Conservation (phyloP, 2,329 filamentous ascomycete species). For the Trichoderma oligosporum region DNA sequence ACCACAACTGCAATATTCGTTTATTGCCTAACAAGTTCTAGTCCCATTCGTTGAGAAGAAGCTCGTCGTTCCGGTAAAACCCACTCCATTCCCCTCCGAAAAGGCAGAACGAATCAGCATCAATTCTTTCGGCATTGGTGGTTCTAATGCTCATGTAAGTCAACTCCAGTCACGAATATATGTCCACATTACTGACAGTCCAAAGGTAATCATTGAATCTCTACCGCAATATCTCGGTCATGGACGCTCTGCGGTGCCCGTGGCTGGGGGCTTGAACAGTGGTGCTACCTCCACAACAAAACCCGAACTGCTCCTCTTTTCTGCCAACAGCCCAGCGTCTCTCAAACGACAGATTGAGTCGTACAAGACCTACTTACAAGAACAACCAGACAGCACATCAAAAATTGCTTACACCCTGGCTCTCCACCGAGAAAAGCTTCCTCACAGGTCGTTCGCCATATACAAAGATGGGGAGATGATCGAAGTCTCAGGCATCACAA, state of each 20-base stretch:
- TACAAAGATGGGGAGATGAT: not conserved
- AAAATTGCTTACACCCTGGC: slow-evolving; percentile 15
- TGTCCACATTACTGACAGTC: too few species aligned
- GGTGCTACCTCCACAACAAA: not conserved
- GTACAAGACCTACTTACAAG: not conserved
- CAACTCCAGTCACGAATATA: too few species aligned
- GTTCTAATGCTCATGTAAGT: not conserved
- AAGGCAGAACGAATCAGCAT: slow-evolving; percentile 9
- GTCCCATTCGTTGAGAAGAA: not conserved
- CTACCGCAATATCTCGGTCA: not conserved
- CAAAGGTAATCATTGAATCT: slow-evolving; percentile 9
- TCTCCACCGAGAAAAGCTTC: not conserved
- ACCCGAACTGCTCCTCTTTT: slow-evolving; percentile 12
- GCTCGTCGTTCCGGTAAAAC: not conserved
- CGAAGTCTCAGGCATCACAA: not conserved
- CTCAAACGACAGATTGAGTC: slow-evolving; percentile 9
- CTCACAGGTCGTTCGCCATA: not conserved
- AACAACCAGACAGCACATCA: not conserved
- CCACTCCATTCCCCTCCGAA: not conserved
- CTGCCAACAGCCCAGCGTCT: slow-evolving; percentile 8
- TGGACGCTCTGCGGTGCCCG: too few species aligned
- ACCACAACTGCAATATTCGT: too few species aligned
- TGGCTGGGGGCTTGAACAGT: too few species aligned
- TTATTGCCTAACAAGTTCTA: not conserved
- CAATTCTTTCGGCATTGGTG: not conserved